Evolutionary conservation across 2,329 filamentous ascomycete species (phyloP).

Genomic region (Scytalidium lignicola): DNA sequence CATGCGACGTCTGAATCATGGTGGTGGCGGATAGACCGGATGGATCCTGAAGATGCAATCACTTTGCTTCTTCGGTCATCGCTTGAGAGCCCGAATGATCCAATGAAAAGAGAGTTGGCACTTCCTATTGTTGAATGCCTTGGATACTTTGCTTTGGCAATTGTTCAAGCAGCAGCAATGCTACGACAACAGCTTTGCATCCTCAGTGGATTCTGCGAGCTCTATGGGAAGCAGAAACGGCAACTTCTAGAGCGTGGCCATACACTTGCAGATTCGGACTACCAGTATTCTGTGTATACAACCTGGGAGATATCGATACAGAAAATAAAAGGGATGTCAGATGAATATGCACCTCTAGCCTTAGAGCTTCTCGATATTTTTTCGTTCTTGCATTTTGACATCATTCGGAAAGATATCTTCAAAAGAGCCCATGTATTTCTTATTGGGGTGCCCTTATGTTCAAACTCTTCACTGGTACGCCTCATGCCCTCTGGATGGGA

Average conservation of each 20-base stretch:
- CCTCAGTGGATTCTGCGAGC: conserved; percentile 7
- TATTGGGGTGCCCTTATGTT: too few relatives aligned
- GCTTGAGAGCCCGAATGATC: conserved; percentile 1
- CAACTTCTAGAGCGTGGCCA: conserved; percentile 6
- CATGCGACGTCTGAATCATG: conserved; percentile 4
- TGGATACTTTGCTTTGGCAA: conserved; percentile 24
- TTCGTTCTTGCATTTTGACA: conserved; percentile 15
- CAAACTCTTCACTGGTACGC: too few relatives aligned
- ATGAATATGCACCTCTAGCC: conserved; percentile 3
- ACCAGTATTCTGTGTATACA: conserved; percentile 11
- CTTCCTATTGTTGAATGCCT: conserved; percentile 16
- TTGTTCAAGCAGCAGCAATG: conserved; percentile 23
- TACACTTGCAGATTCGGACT: conserved; percentile 1
- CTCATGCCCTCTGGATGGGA: conserved; percentile 12
- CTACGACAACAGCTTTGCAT: conserved; percentile 13
- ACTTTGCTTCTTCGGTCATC: conserved; percentile 20
- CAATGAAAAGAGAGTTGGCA: conserved; percentile 2
- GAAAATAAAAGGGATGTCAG: conserved; percentile 7
- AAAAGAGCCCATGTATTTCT: background rate
- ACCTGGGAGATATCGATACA: conserved; percentile 15
- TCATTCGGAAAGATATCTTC: conserved; percentile 5
- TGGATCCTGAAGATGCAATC: conserved; percentile 22
- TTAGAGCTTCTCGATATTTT: conserved; percentile 10
- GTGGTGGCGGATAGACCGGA: conserved; percentile 15
- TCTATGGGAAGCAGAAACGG: conserved; percentile 8